Evolutionary conservation across 108 stramenopile genomes (phyloP).

Genomic region (Parietichytrium sp.): DNA sequence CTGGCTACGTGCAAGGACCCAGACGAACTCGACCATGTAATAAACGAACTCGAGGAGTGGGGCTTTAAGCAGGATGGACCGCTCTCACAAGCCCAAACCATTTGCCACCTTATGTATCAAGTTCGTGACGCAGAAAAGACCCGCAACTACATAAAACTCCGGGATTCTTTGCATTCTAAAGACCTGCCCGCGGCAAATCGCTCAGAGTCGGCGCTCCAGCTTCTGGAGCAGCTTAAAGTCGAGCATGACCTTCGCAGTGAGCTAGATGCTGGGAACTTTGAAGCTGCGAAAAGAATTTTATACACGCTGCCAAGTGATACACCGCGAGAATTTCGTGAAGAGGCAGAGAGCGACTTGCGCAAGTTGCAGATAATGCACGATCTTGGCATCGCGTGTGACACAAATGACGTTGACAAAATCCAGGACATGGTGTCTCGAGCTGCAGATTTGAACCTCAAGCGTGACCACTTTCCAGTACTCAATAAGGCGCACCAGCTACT

Average conservation of each 20-base stretch:
- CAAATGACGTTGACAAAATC: too few relatives aligned
- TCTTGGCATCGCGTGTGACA: too few relatives aligned
- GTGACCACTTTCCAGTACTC: too few relatives aligned
- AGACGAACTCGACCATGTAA: not conserved
- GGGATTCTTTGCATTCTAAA: not conserved
- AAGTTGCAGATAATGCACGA: too few relatives aligned
- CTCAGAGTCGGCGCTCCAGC: not conserved
- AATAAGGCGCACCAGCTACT: not conserved
- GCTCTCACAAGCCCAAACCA: not conserved
- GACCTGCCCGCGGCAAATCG: not conserved
- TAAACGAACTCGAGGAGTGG: not conserved
- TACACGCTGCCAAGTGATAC: too few relatives aligned
- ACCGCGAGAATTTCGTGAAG: too few relatives aligned
- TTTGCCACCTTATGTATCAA: not conserved
- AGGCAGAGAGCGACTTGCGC: too few relatives aligned
- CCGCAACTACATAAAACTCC: not conserved
- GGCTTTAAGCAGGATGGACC: not conserved
- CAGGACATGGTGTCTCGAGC: too few relatives aligned
- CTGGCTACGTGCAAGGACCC: not conserved
- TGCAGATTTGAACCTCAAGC: too few relatives aligned
- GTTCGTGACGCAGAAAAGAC: not conserved
- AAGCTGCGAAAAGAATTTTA: too few relatives aligned
- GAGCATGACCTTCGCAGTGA: not conserved
- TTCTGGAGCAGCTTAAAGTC: not conserved
- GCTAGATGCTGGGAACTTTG: too few relatives aligned